These are phyloP conservation scores for Whalleya microplaca DNA, from an alignment of 2,329 filamentous ascomycete genomes.

Conservation along the genomic window DNA sequence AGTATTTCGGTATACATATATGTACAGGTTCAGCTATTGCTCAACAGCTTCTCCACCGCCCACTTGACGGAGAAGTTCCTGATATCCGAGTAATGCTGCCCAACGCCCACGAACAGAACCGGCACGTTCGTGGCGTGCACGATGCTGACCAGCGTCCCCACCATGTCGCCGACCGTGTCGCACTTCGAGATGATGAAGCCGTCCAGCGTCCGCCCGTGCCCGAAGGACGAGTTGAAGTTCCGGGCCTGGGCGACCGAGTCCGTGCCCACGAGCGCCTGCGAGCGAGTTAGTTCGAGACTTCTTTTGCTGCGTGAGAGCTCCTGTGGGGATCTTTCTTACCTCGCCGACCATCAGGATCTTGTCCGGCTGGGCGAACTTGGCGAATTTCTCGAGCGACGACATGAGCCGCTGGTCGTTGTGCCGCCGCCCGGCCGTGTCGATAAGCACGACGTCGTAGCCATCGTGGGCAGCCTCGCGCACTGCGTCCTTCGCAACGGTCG, in stretches of 20 bases:
- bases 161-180: slow-evolving; percentile 99
- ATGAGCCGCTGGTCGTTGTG: slow-evolving; percentile 97
- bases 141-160: slow-evolving; percentile 91
- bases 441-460: slow-evolving; percentile 89
- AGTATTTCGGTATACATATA: neutral
- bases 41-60: slow-evolving; percentile 69
- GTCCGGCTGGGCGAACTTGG: slow-evolving; percentile 92
- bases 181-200: slow-evolving; percentile 99
- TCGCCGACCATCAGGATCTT: slow-evolving; percentile 98
- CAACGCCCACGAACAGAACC: slow-evolving; percentile 84
- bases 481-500: slow-evolving; percentile 91
- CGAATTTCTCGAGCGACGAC: slow-evolving; percentile 96
- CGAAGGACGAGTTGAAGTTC: slow-evolving; percentile 95
- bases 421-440: slow-evolving; percentile 91
- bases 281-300: slow-evolving; percentile 14
- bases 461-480: slow-evolving; percentile 77
- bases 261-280: slow-evolving; percentile 83
- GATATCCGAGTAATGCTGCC: slow-evolving; percentile 70
- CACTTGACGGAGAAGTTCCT: slow-evolving; percentile 71
- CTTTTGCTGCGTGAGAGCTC: neutral
- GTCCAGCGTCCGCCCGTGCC: slow-evolving; percentile 77
- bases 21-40: slow-evolving; percentile 43
- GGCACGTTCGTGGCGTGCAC: slow-evolving; percentile 97
- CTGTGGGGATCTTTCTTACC: slow-evolving; percentile 34
- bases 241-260: slow-evolving; percentile 94